phyloP scores from a whole-genome alignment of 2,329 filamentous ascomycete genomes.

The Aspergillus amoenus region DNA sequence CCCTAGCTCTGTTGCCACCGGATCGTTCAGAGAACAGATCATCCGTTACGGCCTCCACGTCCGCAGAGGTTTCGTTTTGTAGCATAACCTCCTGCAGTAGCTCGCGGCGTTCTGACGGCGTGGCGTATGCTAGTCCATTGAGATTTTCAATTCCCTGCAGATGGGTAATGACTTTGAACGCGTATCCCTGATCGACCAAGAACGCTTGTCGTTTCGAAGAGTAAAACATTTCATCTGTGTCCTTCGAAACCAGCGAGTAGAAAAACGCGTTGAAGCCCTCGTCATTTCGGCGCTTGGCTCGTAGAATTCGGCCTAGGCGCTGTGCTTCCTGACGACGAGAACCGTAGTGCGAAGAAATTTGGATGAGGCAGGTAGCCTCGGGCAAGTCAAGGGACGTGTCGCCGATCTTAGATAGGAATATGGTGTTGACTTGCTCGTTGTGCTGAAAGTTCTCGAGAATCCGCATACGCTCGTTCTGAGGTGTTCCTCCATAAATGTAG shows the following conservation, averaged over 20 bases:
- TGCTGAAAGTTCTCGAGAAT: slow-evolving; percentile 95
- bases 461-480: slow-evolving; percentile 77
- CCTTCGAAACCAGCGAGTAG: slow-evolving; percentile 95
- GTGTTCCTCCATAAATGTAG: slow-evolving; percentile 87
- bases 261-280: slow-evolving; percentile 99
- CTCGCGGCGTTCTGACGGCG: slow-evolving; percentile 76
- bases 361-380: slow-evolving; percentile 93
- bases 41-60: slow-evolving; percentile 68
- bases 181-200: slow-evolving; percentile 95
- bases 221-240: slow-evolving; percentile 97
- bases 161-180: slow-evolving; percentile 98
- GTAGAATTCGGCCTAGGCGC: slow-evolving; percentile 84
- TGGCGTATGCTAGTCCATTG: slow-evolving; percentile 75
- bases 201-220: slow-evolving; percentile 96
- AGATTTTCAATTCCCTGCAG: slow-evolving; percentile 87
- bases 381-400: slow-evolving; percentile 97
- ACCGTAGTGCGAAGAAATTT: slow-evolving; percentile 96
- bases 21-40: slow-evolving; percentile 64
- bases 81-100: slow-evolving; percentile 85
- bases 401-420: slow-evolving; percentile 96
- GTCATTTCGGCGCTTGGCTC: slow-evolving; percentile 93
- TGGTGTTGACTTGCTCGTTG: slow-evolving; percentile 83
- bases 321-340: slow-evolving; percentile 96
- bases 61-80: slow-evolving; percentile 73
- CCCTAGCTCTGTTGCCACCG: slow-evolving; percentile 40